Conservation (phyloP, 106 monocot genomes). For the Platanthera zijinensis region DNA sequence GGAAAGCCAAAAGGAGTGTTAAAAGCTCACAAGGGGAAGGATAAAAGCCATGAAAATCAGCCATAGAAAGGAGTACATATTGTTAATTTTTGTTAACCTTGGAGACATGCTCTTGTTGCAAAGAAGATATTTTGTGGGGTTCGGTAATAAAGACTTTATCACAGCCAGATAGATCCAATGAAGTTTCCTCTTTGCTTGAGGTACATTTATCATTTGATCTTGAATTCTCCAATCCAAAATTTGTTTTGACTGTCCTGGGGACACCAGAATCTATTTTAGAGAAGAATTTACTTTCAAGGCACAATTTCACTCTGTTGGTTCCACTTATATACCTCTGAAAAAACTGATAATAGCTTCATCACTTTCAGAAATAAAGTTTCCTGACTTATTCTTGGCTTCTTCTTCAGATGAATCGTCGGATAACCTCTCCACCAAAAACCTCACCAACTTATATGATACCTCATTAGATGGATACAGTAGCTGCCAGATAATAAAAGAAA, state of each 20-base stretch:
- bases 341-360: neutral
- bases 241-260: neutral
- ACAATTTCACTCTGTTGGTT: neutral
- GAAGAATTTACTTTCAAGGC: neutral
- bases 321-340: neutral
- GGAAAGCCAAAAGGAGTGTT: neutral
- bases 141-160: constrained; percentile 5
- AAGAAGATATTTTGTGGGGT: constrained; percentile 10
- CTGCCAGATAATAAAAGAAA: constrained; percentile 2
- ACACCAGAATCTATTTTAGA: neutral
- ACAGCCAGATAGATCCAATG: neutral
- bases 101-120: neutral
- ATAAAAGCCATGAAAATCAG: neutral
- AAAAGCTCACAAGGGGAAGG: neutral
- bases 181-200: constrained; percentile 1
- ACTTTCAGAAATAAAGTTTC: neutral
- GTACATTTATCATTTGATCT: neutral
- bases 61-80: neutral
- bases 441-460: constrained; percentile 25
- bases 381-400: neutral
- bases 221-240: neutral
- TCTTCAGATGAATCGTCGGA: constrained; percentile 10
- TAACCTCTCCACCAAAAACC: constrained; percentile 26
- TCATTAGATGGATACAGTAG: constrained; percentile 29
- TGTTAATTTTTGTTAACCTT: constrained; percentile 2